Conservation (phyloP, 805 yeast genomes). For the Wickerhamiella domercqiae region DNA sequence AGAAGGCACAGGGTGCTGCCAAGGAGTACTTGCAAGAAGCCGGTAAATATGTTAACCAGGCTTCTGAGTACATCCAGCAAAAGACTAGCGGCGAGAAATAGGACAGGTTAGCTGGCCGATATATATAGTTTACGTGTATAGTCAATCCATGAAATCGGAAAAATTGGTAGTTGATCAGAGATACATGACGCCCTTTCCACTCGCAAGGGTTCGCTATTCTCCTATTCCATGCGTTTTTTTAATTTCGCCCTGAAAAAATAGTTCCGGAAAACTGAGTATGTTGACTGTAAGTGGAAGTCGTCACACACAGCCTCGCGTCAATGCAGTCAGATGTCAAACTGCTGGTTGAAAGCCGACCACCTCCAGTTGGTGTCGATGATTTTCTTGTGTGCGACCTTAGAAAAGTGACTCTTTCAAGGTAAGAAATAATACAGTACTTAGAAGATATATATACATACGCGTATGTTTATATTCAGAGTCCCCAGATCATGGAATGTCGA, state of each 20-base stretch:
- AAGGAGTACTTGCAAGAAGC: constrained; percentile 18
- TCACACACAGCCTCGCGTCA: neutral
- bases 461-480: constrained; percentile 16
- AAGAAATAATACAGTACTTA: no score
- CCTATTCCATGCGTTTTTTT: no score
- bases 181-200: no score
- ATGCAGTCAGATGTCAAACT: neutral
- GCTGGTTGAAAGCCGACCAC: constrained; percentile 6
- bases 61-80: constrained; percentile 22
- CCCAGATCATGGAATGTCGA: neutral
- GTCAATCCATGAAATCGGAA: neutral
- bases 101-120: neutral
- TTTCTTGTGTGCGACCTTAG: no score
- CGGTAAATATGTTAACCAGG: constrained; percentile 21
- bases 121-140: neutral
- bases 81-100: constrained; percentile 8
- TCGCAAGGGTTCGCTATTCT: no score
- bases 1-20: constrained; percentile 11
- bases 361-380: no score
- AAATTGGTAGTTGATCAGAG: neutral
- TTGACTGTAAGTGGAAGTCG: neutral
- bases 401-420: no score
- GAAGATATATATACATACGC: no score
- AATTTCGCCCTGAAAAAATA: no score
- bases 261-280: no score